These are phyloP conservation scores for Sabuloglossum arenarium DNA, from an alignment of 495 filamentous ascomycete genomes.

Conservation along the genomic window DNA sequence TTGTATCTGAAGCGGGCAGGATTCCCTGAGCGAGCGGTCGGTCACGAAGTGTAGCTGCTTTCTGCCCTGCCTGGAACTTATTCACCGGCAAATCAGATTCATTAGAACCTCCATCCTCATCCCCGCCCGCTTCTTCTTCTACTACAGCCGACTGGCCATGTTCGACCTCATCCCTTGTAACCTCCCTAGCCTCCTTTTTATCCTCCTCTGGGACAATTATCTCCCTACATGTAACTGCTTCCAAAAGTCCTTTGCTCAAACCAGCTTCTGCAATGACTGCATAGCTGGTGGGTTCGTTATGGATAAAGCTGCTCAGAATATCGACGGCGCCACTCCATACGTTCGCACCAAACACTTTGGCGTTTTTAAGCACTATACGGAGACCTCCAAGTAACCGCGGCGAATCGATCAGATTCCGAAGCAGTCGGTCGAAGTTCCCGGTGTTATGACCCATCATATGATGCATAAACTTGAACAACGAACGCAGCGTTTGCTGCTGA, in stretches of 20 bases:
- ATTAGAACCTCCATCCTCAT: neutral
- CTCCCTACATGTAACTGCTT: slow-evolving; percentile 46
- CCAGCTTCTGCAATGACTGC: slow-evolving; percentile 87
- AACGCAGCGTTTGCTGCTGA: slow-evolving; percentile 78
- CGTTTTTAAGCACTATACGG: slow-evolving; percentile 62
- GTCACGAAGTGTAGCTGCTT: slow-evolving; percentile 13
- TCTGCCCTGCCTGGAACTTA: neutral
- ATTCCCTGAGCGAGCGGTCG: slow-evolving; percentile 47
- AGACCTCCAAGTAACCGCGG: slow-evolving; percentile 61
- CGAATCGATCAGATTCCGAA: slow-evolving; percentile 89
- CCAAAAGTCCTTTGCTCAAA: slow-evolving; percentile 61
- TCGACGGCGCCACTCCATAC: slow-evolving; percentile 87
- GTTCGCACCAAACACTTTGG: slow-evolving; percentile 58
- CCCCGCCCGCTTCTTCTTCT: slow-evolving; percentile 11
- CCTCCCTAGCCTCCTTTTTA: slow-evolving; percentile 15
- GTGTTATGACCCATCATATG: slow-evolving; percentile 79
- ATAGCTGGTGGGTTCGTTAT: slow-evolving; percentile 97
- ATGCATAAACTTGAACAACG: slow-evolving; percentile 87
- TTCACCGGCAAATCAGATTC: neutral
- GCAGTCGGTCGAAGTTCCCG: slow-evolving; percentile 66
- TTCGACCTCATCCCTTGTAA: slow-evolving; percentile 9
- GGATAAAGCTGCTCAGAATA: slow-evolving; percentile 88
- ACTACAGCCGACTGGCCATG: neutral
- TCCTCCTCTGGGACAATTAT: slow-evolving; percentile 21
- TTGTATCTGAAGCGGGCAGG: slow-evolving; percentile 64